These are phyloP conservation scores for Clavulina sp. DNA, from an alignment of 768 basidiomycete genomes.

Conservation along the genomic window DNA sequence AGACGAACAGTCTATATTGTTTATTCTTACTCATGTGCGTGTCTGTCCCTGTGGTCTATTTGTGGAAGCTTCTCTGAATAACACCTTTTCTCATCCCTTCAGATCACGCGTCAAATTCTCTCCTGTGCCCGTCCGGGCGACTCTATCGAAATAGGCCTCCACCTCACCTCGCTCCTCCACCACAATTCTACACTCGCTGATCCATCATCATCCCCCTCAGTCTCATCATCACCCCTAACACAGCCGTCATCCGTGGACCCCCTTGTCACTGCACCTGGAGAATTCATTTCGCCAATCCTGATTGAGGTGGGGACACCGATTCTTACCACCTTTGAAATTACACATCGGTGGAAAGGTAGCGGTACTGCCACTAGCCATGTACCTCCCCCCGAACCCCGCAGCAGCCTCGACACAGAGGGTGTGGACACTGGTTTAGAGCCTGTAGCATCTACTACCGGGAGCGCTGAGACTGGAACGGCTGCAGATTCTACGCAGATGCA, in stretches of 20 bases:
- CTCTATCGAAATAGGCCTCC: constrained; percentile 70
- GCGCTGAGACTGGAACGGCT: too few species aligned
- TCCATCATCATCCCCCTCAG: too few species aligned
- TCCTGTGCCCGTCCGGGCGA: constrained; percentile 52
- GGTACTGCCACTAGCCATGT: too few species aligned
- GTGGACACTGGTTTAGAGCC: too few species aligned
- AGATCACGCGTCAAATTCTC: constrained; percentile 78
- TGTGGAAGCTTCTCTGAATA: neutral
- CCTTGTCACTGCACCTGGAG: neutral
- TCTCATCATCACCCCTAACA: neutral
- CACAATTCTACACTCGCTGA: neutral
- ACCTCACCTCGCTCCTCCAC: constrained; percentile 10
- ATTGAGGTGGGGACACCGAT: constrained; percentile 24
- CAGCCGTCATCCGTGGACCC: too few species aligned
- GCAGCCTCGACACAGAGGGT: too few species aligned
- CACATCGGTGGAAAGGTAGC: constrained; percentile 39
- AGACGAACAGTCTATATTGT: constrained; percentile 70
- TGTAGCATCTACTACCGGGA: too few species aligned
- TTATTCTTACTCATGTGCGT: constrained; percentile 71
- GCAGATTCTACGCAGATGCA: too few species aligned
- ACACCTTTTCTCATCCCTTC: neutral
- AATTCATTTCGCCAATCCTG: neutral
- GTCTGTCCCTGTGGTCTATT: neutral
- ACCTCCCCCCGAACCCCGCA: too few species aligned
- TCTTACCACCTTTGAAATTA: constrained; percentile 39